A percentile compares a stretch with the other conserved stretches of the same genome.
Evolutionary conservation across 768 basidiomycete species (phyloP).

Genomic region (Lanmaoa pseudosensibilis): DNA sequence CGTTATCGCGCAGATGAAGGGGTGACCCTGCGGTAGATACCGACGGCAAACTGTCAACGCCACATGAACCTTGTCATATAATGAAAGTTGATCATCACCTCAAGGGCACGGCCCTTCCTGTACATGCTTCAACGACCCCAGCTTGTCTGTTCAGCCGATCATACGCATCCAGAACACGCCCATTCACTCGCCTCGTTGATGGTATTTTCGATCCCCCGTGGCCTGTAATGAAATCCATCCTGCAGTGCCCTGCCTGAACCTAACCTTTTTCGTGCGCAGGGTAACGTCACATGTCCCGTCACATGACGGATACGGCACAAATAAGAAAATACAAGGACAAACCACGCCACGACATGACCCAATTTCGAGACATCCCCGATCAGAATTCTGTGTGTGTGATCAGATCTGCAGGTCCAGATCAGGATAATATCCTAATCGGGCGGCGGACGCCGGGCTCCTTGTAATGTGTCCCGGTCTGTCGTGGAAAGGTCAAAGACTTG

Average conservation of each 20-base stretch:
- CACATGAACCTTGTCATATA: constrained; percentile 30
- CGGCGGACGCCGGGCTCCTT: constrained; percentile 19
- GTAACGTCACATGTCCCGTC: constrained; percentile 26
- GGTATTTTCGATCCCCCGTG: constrained; percentile 8
- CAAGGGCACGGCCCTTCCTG: constrained; percentile 14
- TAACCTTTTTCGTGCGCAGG: constrained; percentile 21
- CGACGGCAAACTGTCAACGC: constrained; percentile 26
- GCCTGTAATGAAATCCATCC: constrained; percentile 16
- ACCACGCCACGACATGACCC: constrained; percentile 13
- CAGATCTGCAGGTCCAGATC: constrained; percentile 30
- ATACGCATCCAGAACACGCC: not conserved
- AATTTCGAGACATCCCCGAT: constrained; percentile 29
- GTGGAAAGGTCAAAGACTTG: constrained; percentile 2
- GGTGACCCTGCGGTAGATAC: constrained; percentile 13
- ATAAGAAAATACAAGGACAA: constrained; percentile 20
- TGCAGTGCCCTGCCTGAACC: constrained; percentile 21
- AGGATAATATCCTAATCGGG: constrained; percentile 15
- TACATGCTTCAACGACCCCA: constrained; percentile 2
- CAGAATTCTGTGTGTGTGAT: constrained; percentile 35
- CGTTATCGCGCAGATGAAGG: not conserved
- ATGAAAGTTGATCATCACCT: constrained; percentile 19
- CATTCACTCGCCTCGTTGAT: constrained; percentile 2
- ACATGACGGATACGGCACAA: constrained; percentile 22
- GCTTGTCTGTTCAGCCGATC: constrained; percentile 13
- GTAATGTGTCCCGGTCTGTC: constrained; percentile 6